phyloP scores from a whole-genome alignment of 1,284 basidiomycete genomes.

The Heterobasidion occidentale region DNA sequence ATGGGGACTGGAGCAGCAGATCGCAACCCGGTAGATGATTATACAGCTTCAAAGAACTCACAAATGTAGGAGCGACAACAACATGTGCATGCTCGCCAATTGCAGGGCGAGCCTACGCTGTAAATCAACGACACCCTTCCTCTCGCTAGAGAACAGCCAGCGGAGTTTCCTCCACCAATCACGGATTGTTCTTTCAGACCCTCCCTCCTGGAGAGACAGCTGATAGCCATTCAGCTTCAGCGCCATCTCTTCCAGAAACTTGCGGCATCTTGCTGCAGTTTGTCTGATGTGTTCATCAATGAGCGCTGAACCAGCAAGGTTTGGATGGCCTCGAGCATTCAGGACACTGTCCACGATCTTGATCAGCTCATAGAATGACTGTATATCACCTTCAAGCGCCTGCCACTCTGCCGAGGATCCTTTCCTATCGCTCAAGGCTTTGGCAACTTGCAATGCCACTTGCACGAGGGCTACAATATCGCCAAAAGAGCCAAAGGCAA shows the following conservation, averaged over 20 bases:
- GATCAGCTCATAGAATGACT: neutral
- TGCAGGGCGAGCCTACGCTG: neutral
- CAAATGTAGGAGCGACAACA: neutral
- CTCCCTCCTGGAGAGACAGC: neutral
- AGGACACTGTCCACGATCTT: neutral
- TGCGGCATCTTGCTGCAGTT: neutral
- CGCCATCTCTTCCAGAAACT: neutral
- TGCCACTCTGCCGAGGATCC: neutral
- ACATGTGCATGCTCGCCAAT: neutral
- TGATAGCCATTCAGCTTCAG: neutral
- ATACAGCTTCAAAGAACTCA: neutral
- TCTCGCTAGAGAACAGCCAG: slow-evolving; percentile 1
- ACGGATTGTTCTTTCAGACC: neutral
- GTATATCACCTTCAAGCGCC: neutral
- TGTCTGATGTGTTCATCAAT: neutral
- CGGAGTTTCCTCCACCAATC: slow-evolving; percentile 1
- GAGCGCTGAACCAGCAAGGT: neutral
- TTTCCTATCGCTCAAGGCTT: neutral
- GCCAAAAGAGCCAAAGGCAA: slow-evolving; percentile 1
- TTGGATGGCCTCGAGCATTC: neutral
- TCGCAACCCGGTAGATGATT: no score
- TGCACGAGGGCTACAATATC: neutral
- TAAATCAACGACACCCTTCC: neutral
- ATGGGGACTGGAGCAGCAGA: neutral
- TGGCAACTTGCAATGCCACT: neutral